Evolutionary conservation across 2,329 filamentous ascomycete species (phyloP), one percentile per base, ranked within the genome.

Genomic region (Arthroderma uncinatum): DNA sequence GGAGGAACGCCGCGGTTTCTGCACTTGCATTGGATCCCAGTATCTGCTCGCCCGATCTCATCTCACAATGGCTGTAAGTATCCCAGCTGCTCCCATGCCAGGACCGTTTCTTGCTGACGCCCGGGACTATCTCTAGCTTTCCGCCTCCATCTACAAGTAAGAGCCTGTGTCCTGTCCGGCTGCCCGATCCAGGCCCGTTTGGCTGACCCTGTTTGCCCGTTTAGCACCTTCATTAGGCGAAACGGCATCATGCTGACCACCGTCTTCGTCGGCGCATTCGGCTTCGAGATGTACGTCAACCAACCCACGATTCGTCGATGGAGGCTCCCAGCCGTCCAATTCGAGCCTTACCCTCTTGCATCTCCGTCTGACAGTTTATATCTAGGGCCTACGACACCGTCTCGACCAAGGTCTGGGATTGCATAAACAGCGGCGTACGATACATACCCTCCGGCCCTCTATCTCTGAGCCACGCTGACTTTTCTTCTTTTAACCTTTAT

Each of bases 341-440:
- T 30, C 28, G 28, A 30, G 28, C 28, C 7, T 47, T 10, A 23
- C 12, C 14, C 2, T 30, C 28, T 50, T 25, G 2, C 25, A 19
- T 33, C 14, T 33, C 23, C n/a, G 9, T 37, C 53, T 54, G 36
- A 54, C 21, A 23, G 6, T 14, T 28, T 42, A 7, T 28, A 2
- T 58, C 53, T 68, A 97, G 93, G 73, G 82, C 80, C 67, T 97
- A 89, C 75, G 90, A 97, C 76, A 82, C 82, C 59, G 75, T 77
- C 68, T 87, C 92, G 74, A 87, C 95, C 76, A 85, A 79, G 73
- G 69, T 96, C 72, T 98, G 93, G 93, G 89, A 98, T 74, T 80
- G 75, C 72, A 75, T 91, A 72, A 98, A 98, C 84, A 82, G 81
- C 69, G 93, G 93, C 68, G 92, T 96, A 89, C 70, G 88, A 85